phyloP scores from a whole-genome alignment of 306 rosid genomes.

The Cotoneaster glaucophyllus region DNA sequence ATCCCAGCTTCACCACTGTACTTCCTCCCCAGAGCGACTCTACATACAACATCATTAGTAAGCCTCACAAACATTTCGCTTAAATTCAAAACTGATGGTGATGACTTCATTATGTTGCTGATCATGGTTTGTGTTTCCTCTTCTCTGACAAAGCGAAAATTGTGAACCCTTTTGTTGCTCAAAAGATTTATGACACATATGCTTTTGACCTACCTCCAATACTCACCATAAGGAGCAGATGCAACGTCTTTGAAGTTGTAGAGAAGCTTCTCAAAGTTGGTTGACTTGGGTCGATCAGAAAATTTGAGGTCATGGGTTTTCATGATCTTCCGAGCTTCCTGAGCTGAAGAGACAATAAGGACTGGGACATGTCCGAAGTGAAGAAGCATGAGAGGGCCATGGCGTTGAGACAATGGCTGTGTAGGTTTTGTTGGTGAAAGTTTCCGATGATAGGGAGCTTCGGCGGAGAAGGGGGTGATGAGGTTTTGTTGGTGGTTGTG shows the following conservation, averaged over 20 bases:
- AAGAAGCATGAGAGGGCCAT: not conserved
- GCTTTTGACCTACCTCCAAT: conserved; percentile 36
- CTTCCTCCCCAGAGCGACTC: conserved; percentile 53
- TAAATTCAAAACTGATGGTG: conserved; percentile 20
- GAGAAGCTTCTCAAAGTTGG: conserved; percentile 10
- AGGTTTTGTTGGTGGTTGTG: not conserved
- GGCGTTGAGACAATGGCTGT: not conserved
- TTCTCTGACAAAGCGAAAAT: not conserved
- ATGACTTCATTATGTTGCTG: conserved; percentile 13
- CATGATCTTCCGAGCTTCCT: not conserved
- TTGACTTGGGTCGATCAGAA: conserved; percentile 9
- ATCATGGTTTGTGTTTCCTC: conserved; percentile 12
- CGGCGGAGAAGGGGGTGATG: not conserved
- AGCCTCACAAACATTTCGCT: conserved; percentile 22
- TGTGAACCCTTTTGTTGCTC: not conserved
- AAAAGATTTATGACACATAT: not conserved
- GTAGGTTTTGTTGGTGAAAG: not conserved
- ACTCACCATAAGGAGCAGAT: conserved; percentile 32
- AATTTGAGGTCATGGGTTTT: conserved; percentile 18
- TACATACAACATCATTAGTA: conserved; percentile 35
- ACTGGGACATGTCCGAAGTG: not conserved
- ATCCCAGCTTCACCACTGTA: conserved; percentile 18
- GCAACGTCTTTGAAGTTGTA: conserved; percentile 27
- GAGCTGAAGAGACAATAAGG: not conserved
- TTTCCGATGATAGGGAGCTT: not conserved